Evolutionary conservation across 176 grass and related monocot genomes (phyloP).

Genomic region (Oropetium thomaeum): DNA sequence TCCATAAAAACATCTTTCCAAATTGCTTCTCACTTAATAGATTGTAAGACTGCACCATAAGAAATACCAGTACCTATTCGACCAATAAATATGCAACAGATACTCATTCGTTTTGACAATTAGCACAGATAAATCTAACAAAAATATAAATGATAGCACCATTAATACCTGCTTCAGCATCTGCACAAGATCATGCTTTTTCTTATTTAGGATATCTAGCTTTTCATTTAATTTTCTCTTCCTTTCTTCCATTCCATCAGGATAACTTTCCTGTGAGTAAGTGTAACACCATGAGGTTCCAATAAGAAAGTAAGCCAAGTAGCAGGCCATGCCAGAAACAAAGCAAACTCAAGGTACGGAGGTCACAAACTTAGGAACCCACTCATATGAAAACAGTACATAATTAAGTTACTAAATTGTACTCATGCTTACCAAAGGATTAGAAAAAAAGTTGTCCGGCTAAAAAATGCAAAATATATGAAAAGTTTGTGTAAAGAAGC

Average conservation of each 20-base stretch:
- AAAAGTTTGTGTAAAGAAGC: background rate
- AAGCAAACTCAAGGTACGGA: background rate
- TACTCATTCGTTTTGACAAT: background rate
- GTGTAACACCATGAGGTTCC: background rate
- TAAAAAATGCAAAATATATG: background rate
- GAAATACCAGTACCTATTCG: background rate
- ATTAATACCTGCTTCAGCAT: slow-evolving; percentile 94
- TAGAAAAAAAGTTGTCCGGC: background rate
- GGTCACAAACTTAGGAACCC: background rate
- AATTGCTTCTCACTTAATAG: background rate
- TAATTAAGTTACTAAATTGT: slow-evolving; percentile 2
- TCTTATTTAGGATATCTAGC: slow-evolving; percentile 68
- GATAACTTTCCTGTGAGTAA: slow-evolving; percentile 39
- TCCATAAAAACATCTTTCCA: background rate
- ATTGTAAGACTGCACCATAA: background rate
- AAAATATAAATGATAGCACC: slow-evolving; percentile 2
- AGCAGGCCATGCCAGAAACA: background rate
- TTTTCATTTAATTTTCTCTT: slow-evolving; percentile 71
- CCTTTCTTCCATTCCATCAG: slow-evolving; percentile 47
- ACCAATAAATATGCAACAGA: background rate
- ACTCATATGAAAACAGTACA: background rate
- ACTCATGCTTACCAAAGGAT: background rate
- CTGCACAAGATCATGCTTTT: slow-evolving; percentile 95
- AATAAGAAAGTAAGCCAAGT: background rate
- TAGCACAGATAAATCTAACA: background rate